These are phyloP conservation scores for Hemisphaericaspora xylofermentans DNA, from an alignment of 1,139 yeast genomes.

Conservation along the genomic window DNA sequence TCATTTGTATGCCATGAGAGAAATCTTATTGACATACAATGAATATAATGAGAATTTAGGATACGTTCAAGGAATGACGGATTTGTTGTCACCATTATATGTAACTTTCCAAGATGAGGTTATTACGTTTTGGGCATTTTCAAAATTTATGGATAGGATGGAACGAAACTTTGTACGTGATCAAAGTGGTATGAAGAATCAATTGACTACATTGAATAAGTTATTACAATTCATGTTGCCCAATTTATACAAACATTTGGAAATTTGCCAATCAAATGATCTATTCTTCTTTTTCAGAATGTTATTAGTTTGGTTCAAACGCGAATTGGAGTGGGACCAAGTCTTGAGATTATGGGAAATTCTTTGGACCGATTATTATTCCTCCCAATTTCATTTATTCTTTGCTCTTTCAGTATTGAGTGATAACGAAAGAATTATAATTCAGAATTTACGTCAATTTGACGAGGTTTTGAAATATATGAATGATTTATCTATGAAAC, in stretches of 20 bases:
- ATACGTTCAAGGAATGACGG: conserved; percentile 98
- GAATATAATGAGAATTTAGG: conserved; percentile 83
- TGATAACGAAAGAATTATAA: conserved; percentile 77
- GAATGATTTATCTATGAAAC: conserved; percentile 79
- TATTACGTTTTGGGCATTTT: conserved; percentile 84
- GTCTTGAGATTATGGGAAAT: conserved; percentile 86
- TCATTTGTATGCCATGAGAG: conserved; percentile 70
- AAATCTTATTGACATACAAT: conserved; percentile 81
- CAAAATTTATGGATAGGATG: conserved; percentile 90
- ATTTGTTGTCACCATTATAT: conserved; percentile 82
- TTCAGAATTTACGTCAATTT: conserved; percentile 69
- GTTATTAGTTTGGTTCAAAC: conserved; percentile 92
- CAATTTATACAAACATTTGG: conserved; percentile 74
- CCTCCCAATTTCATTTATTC: conserved; percentile 84
- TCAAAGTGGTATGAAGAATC: conserved; percentile 89
- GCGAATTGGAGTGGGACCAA: conserved; percentile 84
- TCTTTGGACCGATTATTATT: conserved; percentile 81
- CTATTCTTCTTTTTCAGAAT: conserved; percentile 91
- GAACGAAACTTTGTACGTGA: conserved; percentile 90
- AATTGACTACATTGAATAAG: conserved; percentile 79
- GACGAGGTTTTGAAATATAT: conserved; percentile 92
- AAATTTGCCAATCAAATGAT: conserved; percentile 83
- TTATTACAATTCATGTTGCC: conserved; percentile 89
- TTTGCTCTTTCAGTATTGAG: conserved; percentile 85
- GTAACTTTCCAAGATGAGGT: conserved; percentile 76